A percentile compares a stretch with the other conserved stretches of the same genome.
Conservation (phyloP, 2,329 filamentous ascomycete genomes). For the Pezicula rhizophila region DNA sequence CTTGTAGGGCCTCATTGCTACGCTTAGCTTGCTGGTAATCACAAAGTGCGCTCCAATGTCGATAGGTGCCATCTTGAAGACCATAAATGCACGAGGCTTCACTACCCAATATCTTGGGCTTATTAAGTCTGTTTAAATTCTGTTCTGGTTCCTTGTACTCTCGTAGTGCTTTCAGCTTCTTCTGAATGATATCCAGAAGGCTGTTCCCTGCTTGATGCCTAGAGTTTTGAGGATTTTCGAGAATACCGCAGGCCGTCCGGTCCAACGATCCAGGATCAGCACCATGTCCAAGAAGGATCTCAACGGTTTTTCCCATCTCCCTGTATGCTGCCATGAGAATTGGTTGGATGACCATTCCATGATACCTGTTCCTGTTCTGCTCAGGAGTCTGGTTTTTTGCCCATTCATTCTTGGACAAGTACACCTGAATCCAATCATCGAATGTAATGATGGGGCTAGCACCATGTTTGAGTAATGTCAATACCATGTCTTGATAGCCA, state of each 20-base stretch:
- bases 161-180: constrained; percentile 44
- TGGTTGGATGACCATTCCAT: constrained; percentile 51
- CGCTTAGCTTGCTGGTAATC: constrained; percentile 12
- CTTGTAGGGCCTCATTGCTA: constrained; percentile 26
- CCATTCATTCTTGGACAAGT: constrained; percentile 35
- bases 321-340: constrained; percentile 53
- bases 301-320: constrained; percentile 40
- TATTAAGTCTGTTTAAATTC: not conserved
- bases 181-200: constrained; percentile 55
- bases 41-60: constrained; percentile 31
- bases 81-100: constrained; percentile 43
- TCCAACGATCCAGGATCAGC: constrained; percentile 60
- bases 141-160: constrained; percentile 11
- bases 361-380: constrained; percentile 42
- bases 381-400: constrained; percentile 36
- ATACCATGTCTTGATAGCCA: constrained; percentile 45
- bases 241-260: constrained; percentile 28
- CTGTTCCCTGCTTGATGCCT: constrained; percentile 36
- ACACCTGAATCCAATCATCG: constrained; percentile 56
- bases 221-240: constrained; percentile 22
- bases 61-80: constrained; percentile 51
- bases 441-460: constrained; percentile 55
- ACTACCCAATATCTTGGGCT: constrained; percentile 30
- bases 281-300: constrained; percentile 54
- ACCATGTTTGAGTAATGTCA: constrained; percentile 58